Evolutionary conservation across 2,329 filamentous ascomycete genomes (phyloP).

Genomic region (Exophiala oligosperma): DNA sequence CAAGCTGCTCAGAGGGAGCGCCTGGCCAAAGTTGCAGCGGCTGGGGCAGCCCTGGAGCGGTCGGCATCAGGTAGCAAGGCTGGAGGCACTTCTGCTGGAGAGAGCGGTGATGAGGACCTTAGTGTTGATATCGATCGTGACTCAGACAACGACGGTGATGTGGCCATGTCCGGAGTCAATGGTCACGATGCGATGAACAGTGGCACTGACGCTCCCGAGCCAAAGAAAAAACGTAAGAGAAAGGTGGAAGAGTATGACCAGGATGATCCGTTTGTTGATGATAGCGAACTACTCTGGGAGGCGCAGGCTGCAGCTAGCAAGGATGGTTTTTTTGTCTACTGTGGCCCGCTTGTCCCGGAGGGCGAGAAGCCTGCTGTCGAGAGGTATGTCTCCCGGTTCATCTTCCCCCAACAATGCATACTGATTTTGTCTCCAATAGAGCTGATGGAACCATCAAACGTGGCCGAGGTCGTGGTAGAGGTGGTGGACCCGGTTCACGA

Average conservation of each 20-base stretch:
- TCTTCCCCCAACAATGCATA: slow-evolving; percentile 30
- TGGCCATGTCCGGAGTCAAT: slow-evolving; percentile 41
- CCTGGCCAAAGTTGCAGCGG: slow-evolving; percentile 82
- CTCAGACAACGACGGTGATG: slow-evolving; percentile 53
- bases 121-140: slow-evolving; percentile 85
- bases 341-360: slow-evolving; percentile 83
- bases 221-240: slow-evolving; percentile 77
- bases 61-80: slow-evolving; percentile 27
- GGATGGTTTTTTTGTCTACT: slow-evolving; percentile 98
- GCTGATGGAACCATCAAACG: slow-evolving; percentile 64
- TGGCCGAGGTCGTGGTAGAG: slow-evolving; percentile 57
- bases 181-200: slow-evolving; percentile 61
- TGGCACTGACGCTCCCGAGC: slow-evolving; percentile 55
- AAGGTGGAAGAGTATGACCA: slow-evolving; percentile 68
- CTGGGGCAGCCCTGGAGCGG: slow-evolving; percentile 80
- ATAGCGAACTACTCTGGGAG: slow-evolving; percentile 93
- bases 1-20: slow-evolving; percentile 85
- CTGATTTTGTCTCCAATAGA: slow-evolving; percentile 44
- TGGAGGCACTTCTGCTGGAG: slow-evolving; percentile 68
- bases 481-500: slow-evolving; percentile 47
- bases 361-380: slow-evolving; percentile 72
- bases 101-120: slow-evolving; percentile 67
- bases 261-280: slow-evolving; percentile 73
- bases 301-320: slow-evolving; percentile 90
- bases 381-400: slow-evolving; percentile 46